Base-by-base conservation (phyloP, 1,284 basidiomycete genomes). In the Bondarzewia mesenterica region DNA sequence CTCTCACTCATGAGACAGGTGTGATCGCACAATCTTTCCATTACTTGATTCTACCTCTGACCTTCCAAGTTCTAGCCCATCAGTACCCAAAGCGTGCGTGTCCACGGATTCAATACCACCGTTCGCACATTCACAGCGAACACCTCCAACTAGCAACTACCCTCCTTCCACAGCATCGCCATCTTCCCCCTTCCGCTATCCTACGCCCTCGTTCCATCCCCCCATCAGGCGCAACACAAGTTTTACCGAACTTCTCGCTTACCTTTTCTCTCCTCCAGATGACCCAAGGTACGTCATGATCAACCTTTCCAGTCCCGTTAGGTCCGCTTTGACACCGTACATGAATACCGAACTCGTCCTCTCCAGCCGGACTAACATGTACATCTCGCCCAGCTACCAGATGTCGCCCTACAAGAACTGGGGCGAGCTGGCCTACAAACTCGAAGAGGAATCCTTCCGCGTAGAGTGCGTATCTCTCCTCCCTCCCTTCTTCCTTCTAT, bases 251-350 rank as follows among this genome's bases (percentile, higher is more conserved):
- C 73, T 87, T 23, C 71, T 86, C 45, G 72, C 73, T 46, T 85
- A 81, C 66, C 69, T 88, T 15, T 85, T 89, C 60, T 76, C 84
- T 46, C 84, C 83, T 14, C 84, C 82, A 50, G 83, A 83, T 48
- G 66, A 71, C 58, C 58, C 70, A 48, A 73, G 71, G 80, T 80
- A 60, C 57, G 71, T 68, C 58, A 16, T 14, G 15, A 16, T 14
- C 16, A 8, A 7, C 47, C 4, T 5, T 23, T 25, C 15, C 41
- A 23, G 26, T 21, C 18, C 35, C 43, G 38, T 7, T 2, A 22
- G 16, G 16, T 35, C 21, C 16, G 2, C 35, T 5, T 45, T 21
- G 37, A 49, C 27, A 55, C 54, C 22, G 56, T n/a, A n/a, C n/a
- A n/a, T n/a, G n/a, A n/a, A 54, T 20, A 42, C 50, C 21, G 51